These are phyloP conservation scores for Colletotrichum viniferum DNA, from an alignment of 2,329 filamentous ascomycete genomes.

Conservation along the genomic window DNA sequence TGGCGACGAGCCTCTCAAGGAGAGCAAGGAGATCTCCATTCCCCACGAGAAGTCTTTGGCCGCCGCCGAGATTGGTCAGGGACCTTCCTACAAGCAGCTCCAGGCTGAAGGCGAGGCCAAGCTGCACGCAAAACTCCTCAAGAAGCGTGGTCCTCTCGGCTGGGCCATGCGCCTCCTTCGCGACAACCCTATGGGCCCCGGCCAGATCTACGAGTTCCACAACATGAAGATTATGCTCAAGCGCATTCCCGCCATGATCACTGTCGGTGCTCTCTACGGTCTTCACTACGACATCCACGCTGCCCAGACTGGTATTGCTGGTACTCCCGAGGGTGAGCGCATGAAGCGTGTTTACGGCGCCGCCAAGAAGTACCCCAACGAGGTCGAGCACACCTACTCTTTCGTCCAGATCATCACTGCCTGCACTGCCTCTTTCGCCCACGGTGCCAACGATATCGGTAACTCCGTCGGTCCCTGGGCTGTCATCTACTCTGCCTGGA, in stretches of 20 bases:
- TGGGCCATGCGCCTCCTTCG: constrained; percentile 83
- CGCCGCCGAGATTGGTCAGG: constrained; percentile 51
- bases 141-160: constrained; percentile 70
- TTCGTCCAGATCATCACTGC: constrained; percentile 71
- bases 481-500: constrained; percentile 72
- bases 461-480: constrained; percentile 75
- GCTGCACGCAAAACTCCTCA: constrained; percentile 67
- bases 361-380: constrained; percentile 70
- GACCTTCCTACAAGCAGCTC: constrained; percentile 64
- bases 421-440: constrained; percentile 74
- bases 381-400: constrained; percentile 72
- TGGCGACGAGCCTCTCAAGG: constrained; percentile 49
- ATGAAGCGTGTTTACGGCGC: constrained; percentile 71
- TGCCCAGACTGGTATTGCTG: constrained; percentile 71
- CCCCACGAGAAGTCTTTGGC: constrained; percentile 30
- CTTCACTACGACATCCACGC: constrained; percentile 83
- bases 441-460: constrained; percentile 79
- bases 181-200: constrained; percentile 74
- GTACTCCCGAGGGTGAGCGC: constrained; percentile 74
- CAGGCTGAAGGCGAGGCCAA: constrained; percentile 59
- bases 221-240: constrained; percentile 69
- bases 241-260: constrained; percentile 72
- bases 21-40: constrained; percentile 38
- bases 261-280: constrained; percentile 71
- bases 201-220: constrained; percentile 74